A percentile compares a stretch with the other conserved stretches of the same genome.
Evolutionary conservation across 495 filamentous ascomycete genomes (phyloP).

Genomic region (Apodospora peruviana): DNA sequence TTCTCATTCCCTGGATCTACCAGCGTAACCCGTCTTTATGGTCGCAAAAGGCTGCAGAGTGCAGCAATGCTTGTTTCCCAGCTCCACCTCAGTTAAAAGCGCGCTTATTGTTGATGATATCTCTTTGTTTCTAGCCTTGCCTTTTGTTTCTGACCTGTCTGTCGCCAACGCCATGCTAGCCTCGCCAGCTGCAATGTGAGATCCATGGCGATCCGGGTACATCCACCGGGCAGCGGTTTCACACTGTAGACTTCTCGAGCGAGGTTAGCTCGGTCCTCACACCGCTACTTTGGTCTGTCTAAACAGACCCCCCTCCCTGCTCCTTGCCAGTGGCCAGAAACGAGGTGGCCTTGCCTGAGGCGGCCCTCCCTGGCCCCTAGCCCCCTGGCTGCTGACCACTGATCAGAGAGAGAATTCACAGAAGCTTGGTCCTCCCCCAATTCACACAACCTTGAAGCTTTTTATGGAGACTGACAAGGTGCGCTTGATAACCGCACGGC

Average conservation of each 20-base stretch:
- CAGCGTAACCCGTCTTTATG: slow-evolving; percentile 10
- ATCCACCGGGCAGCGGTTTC: slow-evolving; percentile 12
- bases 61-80: slow-evolving; percentile 11
- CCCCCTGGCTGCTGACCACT: too few species aligned
- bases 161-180: neutral
- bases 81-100: neutral
- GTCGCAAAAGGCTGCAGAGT: slow-evolving; percentile 5
- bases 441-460: too few species aligned
- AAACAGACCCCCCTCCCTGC: slow-evolving; percentile 19
- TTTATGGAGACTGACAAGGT: slow-evolving; percentile 2
- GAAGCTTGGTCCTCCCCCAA: neutral
- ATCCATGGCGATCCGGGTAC: slow-evolving; percentile 14
- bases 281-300: slow-evolving; percentile 29
- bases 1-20: slow-evolving; percentile 1
- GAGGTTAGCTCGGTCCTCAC: slow-evolving; percentile 15
- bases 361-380: neutral
- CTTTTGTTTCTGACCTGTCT: too few species aligned
- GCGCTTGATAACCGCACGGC: slow-evolving; percentile 13
- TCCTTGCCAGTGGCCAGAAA: too few species aligned
- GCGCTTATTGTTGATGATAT: neutral
- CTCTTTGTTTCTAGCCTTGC: too few species aligned
- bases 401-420: neutral
- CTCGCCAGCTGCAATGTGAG: neutral
- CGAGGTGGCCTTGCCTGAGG: neutral
- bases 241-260: slow-evolving; percentile 20